A percentile compares a stretch with the other conserved stretches of the same genome.
Evolutionary conservation across 495 filamentous ascomycete species (phyloP).

Genomic region (Penicillium fimorum): DNA sequence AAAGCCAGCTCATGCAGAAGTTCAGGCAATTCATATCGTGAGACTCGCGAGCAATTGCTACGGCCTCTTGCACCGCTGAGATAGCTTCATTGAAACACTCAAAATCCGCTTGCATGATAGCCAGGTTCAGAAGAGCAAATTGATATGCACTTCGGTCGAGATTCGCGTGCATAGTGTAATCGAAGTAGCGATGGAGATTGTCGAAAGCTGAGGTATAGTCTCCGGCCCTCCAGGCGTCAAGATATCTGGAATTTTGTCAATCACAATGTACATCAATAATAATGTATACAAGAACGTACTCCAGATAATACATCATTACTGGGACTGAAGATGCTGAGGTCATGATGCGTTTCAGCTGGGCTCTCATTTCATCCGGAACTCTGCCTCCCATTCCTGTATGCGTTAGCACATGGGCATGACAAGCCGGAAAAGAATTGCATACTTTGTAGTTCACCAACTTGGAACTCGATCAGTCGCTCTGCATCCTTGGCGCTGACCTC

Average conservation of each 20-base stretch:
- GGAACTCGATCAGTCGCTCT: constrained; percentile 80
- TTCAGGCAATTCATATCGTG: constrained; percentile 90
- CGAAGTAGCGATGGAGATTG: constrained; percentile 90
- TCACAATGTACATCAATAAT: not conserved
- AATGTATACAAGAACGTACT: constrained; percentile 40
- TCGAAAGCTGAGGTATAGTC: constrained; percentile 91
- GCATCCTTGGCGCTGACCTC: constrained; percentile 76
- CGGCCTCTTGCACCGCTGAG: constrained; percentile 87
- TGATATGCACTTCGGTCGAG: constrained; percentile 86
- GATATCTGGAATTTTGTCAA: constrained; percentile 53
- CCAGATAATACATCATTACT: constrained; percentile 73
- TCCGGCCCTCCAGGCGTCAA: constrained; percentile 87
- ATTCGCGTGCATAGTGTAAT: constrained; percentile 86
- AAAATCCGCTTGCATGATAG: constrained; percentile 92
- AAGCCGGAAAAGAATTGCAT: constrained; percentile 28
- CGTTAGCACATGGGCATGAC: constrained; percentile 25
- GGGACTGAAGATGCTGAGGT: constrained; percentile 64
- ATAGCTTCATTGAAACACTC: constrained; percentile 90
- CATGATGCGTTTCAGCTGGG: constrained; percentile 64
- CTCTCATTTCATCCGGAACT: constrained; percentile 65
- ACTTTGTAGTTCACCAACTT: constrained; percentile 85
- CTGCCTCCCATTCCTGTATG: constrained; percentile 60
- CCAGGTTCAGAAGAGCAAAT: constrained; percentile 92
- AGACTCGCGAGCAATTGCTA: constrained; percentile 87
- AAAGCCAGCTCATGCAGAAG: constrained; percentile 96